Percentiles rank a stretch among this genome's conserved stretches.
Evolutionary conservation across 2,329 filamentous ascomycete genomes (phyloP).

Genomic region (Chaetomium sp.): DNA sequence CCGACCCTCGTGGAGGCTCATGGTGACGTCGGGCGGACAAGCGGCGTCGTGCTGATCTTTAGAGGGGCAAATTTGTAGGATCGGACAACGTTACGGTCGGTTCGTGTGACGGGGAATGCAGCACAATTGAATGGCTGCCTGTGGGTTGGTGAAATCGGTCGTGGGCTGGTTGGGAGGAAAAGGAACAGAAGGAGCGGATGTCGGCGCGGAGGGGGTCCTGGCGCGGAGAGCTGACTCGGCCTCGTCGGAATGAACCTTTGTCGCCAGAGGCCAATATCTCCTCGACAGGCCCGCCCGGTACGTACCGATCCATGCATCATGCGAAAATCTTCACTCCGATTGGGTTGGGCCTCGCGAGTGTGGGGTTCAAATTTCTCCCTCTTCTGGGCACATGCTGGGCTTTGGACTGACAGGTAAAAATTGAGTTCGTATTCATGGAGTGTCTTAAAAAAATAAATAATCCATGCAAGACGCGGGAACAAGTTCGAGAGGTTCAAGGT

Average conservation of each 20-base stretch:
- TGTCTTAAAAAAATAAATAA: not conserved
- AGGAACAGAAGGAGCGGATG: not conserved
- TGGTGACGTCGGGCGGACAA: conserved; percentile 24
- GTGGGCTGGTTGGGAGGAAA: not conserved
- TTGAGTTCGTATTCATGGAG: not conserved
- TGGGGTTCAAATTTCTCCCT: conserved; percentile 13
- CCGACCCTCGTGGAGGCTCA: conserved; percentile 22
- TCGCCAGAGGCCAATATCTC: not conserved
- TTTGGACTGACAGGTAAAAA: not conserved
- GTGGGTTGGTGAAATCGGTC: not conserved
- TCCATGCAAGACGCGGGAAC: not conserved
- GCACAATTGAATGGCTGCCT: conserved; percentile 15
- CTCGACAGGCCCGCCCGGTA: not conserved
- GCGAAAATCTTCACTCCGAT: not conserved
- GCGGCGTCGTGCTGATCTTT: not conserved
- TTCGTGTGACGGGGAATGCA: not conserved
- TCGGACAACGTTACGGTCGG: not conserved
- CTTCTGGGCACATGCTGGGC: not conserved
- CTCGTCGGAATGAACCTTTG: not conserved
- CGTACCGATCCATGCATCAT: conserved; percentile 16
- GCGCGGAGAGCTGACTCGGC: not conserved
- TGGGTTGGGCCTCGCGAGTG: not conserved
- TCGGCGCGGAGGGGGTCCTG: not conserved
- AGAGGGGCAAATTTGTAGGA: not conserved
- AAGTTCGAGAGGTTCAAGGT: not conserved